Conservation (phyloP, 768 basidiomycete genomes). For the Pisolithus albus region DNA sequence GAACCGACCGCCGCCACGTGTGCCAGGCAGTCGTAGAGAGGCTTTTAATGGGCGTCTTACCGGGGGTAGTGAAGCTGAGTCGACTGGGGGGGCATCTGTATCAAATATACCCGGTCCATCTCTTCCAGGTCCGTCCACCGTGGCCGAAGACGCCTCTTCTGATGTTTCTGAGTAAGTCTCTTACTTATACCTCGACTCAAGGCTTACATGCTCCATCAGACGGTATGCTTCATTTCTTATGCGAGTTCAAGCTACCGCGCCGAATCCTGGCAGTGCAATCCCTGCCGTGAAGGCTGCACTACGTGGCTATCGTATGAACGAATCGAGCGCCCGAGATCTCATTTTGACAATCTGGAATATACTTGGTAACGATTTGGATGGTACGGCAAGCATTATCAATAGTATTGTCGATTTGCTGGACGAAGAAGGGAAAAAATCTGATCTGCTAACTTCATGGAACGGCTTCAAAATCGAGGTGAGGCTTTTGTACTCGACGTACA, state of each 20-base stretch:
- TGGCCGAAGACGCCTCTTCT: constrained; percentile 44
- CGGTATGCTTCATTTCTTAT: constrained; percentile 58
- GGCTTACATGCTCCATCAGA: constrained; percentile 32
- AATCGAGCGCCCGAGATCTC: constrained; percentile 76
- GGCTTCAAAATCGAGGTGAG: constrained; percentile 83
- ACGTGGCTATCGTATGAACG: constrained; percentile 69
- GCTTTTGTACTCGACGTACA: constrained; percentile 23
- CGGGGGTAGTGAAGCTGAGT: constrained; percentile 20
- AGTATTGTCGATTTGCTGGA: constrained; percentile 71
- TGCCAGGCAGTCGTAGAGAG: constrained; percentile 46
- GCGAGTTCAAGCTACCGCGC: constrained; percentile 53
- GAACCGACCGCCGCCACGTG: constrained; percentile 16
- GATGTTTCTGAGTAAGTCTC: constrained; percentile 45
- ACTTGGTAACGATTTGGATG: constrained; percentile 59
- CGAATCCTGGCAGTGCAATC: constrained; percentile 51
- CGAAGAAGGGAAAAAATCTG: constrained; percentile 77
- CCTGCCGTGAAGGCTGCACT: constrained; percentile 68
- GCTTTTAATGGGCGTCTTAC: constrained; percentile 60
- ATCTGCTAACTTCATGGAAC: constrained; percentile 72
- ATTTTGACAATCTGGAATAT: constrained; percentile 86
- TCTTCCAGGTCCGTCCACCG: constrained; percentile 27
- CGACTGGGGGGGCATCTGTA: constrained; percentile 8
- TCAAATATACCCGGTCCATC: constrained; percentile 21
- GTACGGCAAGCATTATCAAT: constrained; percentile 68
- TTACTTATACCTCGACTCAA: not conserved